Evolutionary conservation across 805 yeast genomes (phyloP), one percentile per base, ranked within the genome.

Genomic region (Candida berthetii): DNA sequence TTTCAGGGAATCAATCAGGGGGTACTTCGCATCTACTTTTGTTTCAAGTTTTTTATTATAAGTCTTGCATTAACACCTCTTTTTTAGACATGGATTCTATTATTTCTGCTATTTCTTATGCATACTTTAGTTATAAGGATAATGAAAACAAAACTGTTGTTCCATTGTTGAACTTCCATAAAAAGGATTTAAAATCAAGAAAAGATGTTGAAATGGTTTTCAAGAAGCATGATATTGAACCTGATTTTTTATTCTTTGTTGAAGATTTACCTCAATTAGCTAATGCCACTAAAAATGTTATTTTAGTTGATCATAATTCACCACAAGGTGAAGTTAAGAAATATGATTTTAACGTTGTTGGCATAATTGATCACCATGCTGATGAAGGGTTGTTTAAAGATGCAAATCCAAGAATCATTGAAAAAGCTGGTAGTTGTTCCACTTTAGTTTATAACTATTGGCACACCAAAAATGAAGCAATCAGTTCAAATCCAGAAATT

Each of bases 331-430:
- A 54, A 24, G 57, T 63, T 2, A 56, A 53, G 15, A 44, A 54
- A 8, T 57, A 57, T 36, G 51, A 65, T 11, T 54, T 43, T 7
- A 50, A 59, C 5, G 78, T 84, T 0, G 60, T 61, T 1, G 82
- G 80, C 0, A 77, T 93, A 7, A 76, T 93, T 20, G 99, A 91
- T 57, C 99, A 91, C 57, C 99, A 91, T 57, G 83, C 72, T 15
- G 96, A 90, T 52, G 84, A 81, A 47, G 64, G 64, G 0, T 59
- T 62, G 8, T 77, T 68, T 48, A 31, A 48, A 15, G 65, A 75
- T 35, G 79, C 79, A 0, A 53, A 57, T 1, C 96, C 96, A 0
- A 62, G 93, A 41, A 62, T 83, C 2, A 68, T 90, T 36, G 60
- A 65, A 35, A 62, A 69, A 3, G 64, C 76, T 37, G 98, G 97